Evolutionary conservation across 2,329 filamentous ascomycete species (phyloP).

Genomic region (Alternaria sp.): DNA sequence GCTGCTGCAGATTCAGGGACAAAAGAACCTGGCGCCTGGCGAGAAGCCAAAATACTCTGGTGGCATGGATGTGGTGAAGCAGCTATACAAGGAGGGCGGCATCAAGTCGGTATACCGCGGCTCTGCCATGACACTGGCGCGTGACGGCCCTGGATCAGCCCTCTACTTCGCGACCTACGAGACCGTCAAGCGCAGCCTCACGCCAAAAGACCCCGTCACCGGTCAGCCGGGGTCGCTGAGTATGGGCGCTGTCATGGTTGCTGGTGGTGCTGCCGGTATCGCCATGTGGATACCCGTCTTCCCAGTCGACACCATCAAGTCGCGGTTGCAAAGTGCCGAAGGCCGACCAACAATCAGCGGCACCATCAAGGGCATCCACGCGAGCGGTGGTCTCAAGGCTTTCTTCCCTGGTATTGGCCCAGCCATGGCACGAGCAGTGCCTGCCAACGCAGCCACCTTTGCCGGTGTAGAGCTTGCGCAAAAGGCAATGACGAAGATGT

Average conservation of each 20-base stretch:
- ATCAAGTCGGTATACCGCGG: slow-evolving; percentile 92
- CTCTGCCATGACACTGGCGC: slow-evolving; percentile 85
- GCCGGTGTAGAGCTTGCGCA: slow-evolving; percentile 84
- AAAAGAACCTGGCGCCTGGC: slow-evolving; percentile 81
- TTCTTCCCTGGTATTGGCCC: slow-evolving; percentile 98
- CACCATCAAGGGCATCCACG: slow-evolving; percentile 83
- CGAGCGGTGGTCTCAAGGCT: slow-evolving; percentile 79
- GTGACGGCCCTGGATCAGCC: slow-evolving; percentile 90
- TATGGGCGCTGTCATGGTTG: slow-evolving; percentile 80
- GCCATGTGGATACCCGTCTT: slow-evolving; percentile 99
- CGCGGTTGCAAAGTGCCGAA: slow-evolving; percentile 86
- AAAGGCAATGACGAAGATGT: slow-evolving; percentile 79
- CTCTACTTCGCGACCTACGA: slow-evolving; percentile 99
- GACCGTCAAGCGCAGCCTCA: slow-evolving; percentile 86
- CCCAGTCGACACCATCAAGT: slow-evolving; percentile 97
- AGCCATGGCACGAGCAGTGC: slow-evolving; percentile 88
- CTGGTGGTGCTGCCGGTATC: slow-evolving; percentile 88
- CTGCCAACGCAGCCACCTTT: slow-evolving; percentile 96
- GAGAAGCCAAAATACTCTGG: slow-evolving; percentile 93
- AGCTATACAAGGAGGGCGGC: slow-evolving; percentile 91
- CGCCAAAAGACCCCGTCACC: slow-evolving; percentile 74
- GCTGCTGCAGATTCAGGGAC: slow-evolving; percentile 95
- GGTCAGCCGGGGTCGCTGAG: slow-evolving; percentile 81
- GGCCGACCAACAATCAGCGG: slow-evolving; percentile 81
- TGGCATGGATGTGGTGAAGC: slow-evolving; percentile 86